These are phyloP conservation scores for Globisporangium uncinulatum DNA, from an alignment of 352 stramenopile species.

Conservation along the genomic window DNA sequence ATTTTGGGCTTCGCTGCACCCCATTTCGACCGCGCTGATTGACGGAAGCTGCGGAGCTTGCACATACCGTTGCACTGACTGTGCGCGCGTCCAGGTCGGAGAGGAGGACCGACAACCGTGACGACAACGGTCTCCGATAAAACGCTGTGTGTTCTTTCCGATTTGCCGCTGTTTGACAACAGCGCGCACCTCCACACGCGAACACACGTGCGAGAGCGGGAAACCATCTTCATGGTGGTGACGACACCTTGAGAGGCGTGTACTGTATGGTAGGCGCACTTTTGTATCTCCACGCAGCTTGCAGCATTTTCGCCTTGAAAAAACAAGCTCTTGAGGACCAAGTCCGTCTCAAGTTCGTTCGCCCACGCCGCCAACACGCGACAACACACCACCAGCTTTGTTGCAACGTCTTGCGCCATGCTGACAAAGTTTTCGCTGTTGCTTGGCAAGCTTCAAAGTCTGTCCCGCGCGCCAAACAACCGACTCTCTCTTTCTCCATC, in stretches of 20 bases:
- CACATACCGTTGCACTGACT: neutral
- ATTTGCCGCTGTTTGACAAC: neutral
- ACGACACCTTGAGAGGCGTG: no score
- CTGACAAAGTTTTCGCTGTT: neutral
- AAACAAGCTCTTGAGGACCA: no score
- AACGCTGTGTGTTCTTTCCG: neutral
- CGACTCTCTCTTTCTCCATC: neutral
- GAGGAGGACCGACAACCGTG: no score
- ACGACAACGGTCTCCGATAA: neutral
- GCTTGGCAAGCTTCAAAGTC: constrained; percentile 3
- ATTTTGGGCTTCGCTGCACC: neutral
- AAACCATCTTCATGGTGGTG: neutral
- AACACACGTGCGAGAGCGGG: neutral
- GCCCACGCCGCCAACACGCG: no score
- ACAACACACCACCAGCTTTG: no score
- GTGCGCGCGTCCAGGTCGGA: neutral
- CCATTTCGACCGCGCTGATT: neutral
- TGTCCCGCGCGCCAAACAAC: neutral
- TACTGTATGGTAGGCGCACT: no score
- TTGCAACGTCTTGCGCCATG: neutral
- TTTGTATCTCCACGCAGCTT: no score
- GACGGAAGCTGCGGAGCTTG: neutral
- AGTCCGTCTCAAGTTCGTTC: no score
- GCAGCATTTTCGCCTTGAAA: no score
- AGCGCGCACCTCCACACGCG: no score